These are phyloP conservation scores for Dioszegia aurantiaca DNA, from an alignment of 768 basidiomycete genomes.

Conservation along the genomic window DNA sequence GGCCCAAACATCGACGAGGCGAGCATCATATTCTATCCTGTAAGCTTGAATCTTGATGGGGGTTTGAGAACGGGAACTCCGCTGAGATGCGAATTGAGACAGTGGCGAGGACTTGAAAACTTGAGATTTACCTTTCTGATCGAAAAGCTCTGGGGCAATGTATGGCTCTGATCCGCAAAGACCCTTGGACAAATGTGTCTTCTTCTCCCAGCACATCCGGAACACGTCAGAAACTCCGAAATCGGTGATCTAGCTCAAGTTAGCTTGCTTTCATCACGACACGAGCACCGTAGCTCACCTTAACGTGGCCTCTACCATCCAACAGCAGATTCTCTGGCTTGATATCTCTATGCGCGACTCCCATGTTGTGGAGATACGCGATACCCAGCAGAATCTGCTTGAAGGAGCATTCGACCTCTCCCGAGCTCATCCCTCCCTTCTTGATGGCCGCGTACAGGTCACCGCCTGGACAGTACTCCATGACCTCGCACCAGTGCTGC, in stretches of 20 bases:
- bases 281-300: conserved; percentile 58
- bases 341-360: conserved; percentile 95
- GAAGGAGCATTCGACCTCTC: conserved; percentile 96
- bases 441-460: conserved; percentile 99
- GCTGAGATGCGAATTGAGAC: not conserved
- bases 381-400: conserved; percentile 90
- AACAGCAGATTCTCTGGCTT: conserved; percentile 98
- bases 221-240: conserved; percentile 99
- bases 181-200: conserved; percentile 94
- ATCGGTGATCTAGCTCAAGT: conserved; percentile 74
- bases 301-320: conserved; percentile 84
- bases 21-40: conserved; percentile 83
- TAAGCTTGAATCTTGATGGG: conserved; percentile 22
- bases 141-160: conserved; percentile 96
- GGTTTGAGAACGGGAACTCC: conserved; percentile 35
- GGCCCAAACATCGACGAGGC: conserved; percentile 97
- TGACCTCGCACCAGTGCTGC: conserved; percentile 97
- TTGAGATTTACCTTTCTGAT: conserved; percentile 75
- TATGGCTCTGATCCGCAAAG: conserved; percentile 97
- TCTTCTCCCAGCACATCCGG: conserved; percentile 94
- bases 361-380: conserved; percentile 87
- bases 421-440: conserved; percentile 86
- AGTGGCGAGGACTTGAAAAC: not conserved
- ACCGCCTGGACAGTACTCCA: conserved; percentile 98
- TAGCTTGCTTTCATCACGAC: conserved; percentile 12